Evolutionary conservation across 768 basidiomycete species (phyloP), one percentile per base, ranked within the genome.

Genomic region (Filobasidium floriforme): DNA sequence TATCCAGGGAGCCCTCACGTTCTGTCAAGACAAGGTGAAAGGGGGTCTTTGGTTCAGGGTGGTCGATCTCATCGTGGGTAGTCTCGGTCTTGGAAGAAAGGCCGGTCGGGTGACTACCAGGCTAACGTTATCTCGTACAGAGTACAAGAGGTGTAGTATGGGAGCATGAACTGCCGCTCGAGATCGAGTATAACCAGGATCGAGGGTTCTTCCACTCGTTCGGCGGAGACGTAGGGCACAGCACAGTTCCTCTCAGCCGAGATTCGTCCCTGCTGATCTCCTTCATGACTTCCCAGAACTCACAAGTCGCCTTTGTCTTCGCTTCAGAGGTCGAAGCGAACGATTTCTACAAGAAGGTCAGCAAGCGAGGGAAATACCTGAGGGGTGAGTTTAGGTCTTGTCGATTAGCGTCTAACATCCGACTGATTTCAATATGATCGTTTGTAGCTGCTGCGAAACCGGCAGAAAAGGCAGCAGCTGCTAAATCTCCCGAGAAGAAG

Each of bases 151-250:
- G 91, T 5, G 84, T 92, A 24, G 85, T 92, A 51, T 99, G 94
- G 94, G 86, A 91, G 66, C 90, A 96, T 70, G 92, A 94, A 76
- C 79, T 97, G 5, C 94, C 92, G 71, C 82, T 88, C 28, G 86
- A 85, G 40, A 84, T 94, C 69, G 85, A 89, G 65, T 90, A 91
- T 75, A 81, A 84, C 73, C 83, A 88, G 73, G 94, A 98, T 75
- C 82, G 92, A 67, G 83, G 88, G 1, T 93, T 87, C 84, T 96
- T 98, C 73, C 90, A 94, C 80, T 87, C 91, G 0, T 97, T 96
- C 78, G 82, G 87, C 2, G 88, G 90, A 61, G 93, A 99, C 81
- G 93, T 94, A 74, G 79, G 92, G 84, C 22, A 52, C 18, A 19
- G 26, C 43, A 22, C 3, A 26, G 1, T 18, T 3, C 41, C n/a